These are phyloP conservation scores for Kodamaea sp. DNA, from an alignment of 1,139 yeast species.

Conservation along the genomic window DNA sequence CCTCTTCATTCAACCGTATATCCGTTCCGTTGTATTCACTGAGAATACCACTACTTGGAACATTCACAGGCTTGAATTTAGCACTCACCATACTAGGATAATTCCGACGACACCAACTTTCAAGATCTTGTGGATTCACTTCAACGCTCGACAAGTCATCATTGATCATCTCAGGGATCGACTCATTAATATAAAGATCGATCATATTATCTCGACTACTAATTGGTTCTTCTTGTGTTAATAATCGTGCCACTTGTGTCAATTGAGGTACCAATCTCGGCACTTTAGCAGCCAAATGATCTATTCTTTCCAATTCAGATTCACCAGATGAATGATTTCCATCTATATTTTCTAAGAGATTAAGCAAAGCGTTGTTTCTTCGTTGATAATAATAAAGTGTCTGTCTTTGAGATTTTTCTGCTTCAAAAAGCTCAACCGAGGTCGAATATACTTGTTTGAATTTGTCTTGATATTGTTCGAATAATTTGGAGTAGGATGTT, in stretches of 20 bases:
- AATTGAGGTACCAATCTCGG: constrained; percentile 7
- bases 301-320: constrained; percentile 2
- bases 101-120: constrained; percentile 39
- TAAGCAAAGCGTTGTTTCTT: constrained; percentile 37
- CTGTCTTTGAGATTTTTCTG: constrained; percentile 34
- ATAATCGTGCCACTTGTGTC: constrained; percentile 4
- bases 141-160: constrained; percentile 37
- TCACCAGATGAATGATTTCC: constrained; percentile 1
- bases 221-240: neutral
- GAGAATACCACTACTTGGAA: constrained; percentile 13
- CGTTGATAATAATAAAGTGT: constrained; percentile 34
- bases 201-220: constrained; percentile 8
- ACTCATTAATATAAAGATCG: constrained; percentile 24
- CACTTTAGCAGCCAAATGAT: constrained; percentile 4
- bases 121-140: constrained; percentile 39
- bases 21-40: constrained; percentile 12
- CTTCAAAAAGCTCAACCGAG: constrained; percentile 27
- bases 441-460: constrained; percentile 22
- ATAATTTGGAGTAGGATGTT: constrained; percentile 18
- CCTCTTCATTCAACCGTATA: constrained; percentile 7
- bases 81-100: constrained; percentile 33
- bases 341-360: constrained; percentile 21
- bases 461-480: constrained; percentile 25
- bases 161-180: constrained; percentile 35
- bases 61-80: constrained; percentile 32